Evolutionary conservation across 768 basidiomycete species (phyloP), one percentile per base, ranked within the genome.

Genomic region (Daedalea quercina): DNA sequence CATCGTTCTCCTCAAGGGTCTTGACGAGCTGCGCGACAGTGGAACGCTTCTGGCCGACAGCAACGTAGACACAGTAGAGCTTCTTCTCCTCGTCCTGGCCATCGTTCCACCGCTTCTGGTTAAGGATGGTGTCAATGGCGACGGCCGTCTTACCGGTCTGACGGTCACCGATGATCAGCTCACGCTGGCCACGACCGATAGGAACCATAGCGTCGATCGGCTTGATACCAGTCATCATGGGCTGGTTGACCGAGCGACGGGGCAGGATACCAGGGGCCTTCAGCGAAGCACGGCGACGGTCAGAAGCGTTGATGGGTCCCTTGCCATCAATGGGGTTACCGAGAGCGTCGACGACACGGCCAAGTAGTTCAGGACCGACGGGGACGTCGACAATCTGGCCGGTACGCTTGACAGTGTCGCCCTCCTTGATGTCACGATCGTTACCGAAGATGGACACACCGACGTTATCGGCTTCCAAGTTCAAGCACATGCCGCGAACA

Each of bases 401-500:
- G 60, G 96, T 99, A 72, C 96, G 94, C 81, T 96, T 99, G 81
- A 99, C 96, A 62, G 95, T 94, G 78, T 99, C 96, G 65, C 95
- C 96, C 76, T 98, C 96, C 83, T 94, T 94, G 84, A 98, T 98
- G 78, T 87, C 83, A 81, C 90, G 90, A 75, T 92, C 90, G 69
- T 88, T 89, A 82, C 87, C 89, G 81, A 99, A 99, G 79, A 98
- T 94, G 78, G 96, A 93, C 68, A 99, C 93, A 92, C 96, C 96
- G 80, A 98, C 95, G 67, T 97, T 97, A 86, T 98, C 96, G 75
- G 95, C 93, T 77, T 99, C 96, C 85, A 99, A 88, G 89, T 99
- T 99, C 74, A 99, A 76, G 75, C 94, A 97, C 96, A 99, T 99
- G 81, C 96, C 96, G 71, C 96, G 94, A 66, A 99, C 85, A 75